phyloP scores from a whole-genome alignment of 495 filamentous ascomycete species.

The Penicillium diatomitis region DNA sequence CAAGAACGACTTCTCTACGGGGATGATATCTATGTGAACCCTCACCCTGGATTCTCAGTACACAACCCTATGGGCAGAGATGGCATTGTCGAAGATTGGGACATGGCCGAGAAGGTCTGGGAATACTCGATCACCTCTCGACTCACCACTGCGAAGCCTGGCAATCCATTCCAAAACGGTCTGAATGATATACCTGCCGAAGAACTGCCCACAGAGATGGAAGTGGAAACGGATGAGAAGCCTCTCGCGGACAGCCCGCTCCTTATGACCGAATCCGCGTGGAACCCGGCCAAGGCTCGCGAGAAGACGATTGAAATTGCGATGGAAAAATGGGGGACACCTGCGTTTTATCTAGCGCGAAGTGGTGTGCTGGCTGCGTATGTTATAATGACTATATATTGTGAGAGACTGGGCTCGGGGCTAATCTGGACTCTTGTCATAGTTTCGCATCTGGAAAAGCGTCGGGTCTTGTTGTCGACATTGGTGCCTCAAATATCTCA shows the following conservation, averaged over 20 bases:
- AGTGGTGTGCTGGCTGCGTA: slow-evolving; percentile 58
- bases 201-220: slow-evolving; percentile 57
- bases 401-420: background rate
- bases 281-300: slow-evolving; percentile 78
- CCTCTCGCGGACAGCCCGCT: slow-evolving; percentile 80
- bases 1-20: slow-evolving; percentile 63
- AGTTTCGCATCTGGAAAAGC: slow-evolving; percentile 88
- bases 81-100: slow-evolving; percentile 93
- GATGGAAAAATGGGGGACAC: slow-evolving; percentile 91
- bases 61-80: slow-evolving; percentile 85
- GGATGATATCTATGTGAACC: slow-evolving; percentile 75
- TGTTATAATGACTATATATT: slow-evolving; percentile 12
- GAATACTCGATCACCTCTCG: slow-evolving; percentile 75
- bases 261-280: slow-evolving; percentile 87
- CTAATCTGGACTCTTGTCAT: slow-evolving; percentile 1
- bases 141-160: slow-evolving; percentile 56
- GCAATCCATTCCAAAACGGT: slow-evolving; percentile 61
- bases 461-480: slow-evolving; percentile 82
- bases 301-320: slow-evolving; percentile 90
- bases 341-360: slow-evolving; percentile 82
- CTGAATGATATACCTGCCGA: slow-evolving; percentile 57
- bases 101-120: slow-evolving; percentile 81
- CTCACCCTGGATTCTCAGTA: slow-evolving; percentile 66
- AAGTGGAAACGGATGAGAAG: slow-evolving; percentile 63
- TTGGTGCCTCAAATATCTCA: slow-evolving; percentile 83